Evolutionary conservation across 495 filamentous ascomycete genomes (phyloP), one percentile per base, ranked within the genome.

Genomic region (Penicillium pulvis): DNA sequence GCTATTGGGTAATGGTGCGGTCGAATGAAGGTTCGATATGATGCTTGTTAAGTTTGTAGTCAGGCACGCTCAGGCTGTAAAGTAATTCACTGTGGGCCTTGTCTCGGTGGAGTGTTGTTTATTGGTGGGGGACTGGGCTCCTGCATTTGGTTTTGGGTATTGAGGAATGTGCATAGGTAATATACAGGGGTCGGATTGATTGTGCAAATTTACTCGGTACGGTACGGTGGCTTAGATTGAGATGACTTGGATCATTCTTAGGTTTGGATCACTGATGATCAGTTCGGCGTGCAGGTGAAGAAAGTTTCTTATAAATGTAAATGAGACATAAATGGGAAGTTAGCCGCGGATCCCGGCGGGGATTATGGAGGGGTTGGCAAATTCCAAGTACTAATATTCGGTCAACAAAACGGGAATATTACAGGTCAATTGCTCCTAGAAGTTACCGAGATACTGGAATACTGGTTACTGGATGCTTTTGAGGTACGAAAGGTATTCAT

Each of bases 401-500:
- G 39, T 41, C 39, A 41, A 6, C 39, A 4, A 41, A 41, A 41
- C 39, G 14, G 39, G 39, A 41, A 41, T 41, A 41, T 16, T 47
- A 47, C 10, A 6, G 7, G 6, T 47, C 14, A 17, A 41, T 41
- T 41, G 39, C 39, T 41, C 14, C 1, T 2, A 12, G 2, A 36
- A 36, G 9, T 36, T 36, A 36, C 33, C 33, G 10, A 36, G 33
- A 11, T 12, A 12, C 33, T 36, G 8, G 33, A 36, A 1, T 23
- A 23, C 20, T 23, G 20, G 20, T 23, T 23, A 23, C 20, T 23
- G 20, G 20, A 23, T 23, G 2, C 20, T 23, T 23, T 23, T 23
- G 20, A 23, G 1, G 20, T 23, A 23, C n/a, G 33, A 47, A 56
- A 56, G 57, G 60, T 62, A 55, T 67, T 57, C 51, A 55, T 54